Base-by-base conservation (phyloP, 2,329 filamentous ascomycete genomes). In the Seiridium cupressi region DNA sequence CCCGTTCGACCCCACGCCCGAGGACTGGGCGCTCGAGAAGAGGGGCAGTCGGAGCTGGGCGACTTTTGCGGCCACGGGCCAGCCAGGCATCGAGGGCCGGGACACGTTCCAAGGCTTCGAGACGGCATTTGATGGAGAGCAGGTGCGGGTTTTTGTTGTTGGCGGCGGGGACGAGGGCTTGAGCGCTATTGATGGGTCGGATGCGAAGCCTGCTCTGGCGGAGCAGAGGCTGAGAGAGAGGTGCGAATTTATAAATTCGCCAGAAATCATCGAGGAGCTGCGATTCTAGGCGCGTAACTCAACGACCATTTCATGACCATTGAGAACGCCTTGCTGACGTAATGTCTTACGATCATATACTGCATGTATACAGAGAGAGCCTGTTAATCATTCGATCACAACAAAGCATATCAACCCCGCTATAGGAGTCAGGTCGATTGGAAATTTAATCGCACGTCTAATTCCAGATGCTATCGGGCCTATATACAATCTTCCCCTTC, bases 1-100 rank as follows among this genome's bases (percentile, higher is more conserved):
- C 68, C 69, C 66, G 55, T 77, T 75, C 67, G 66, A 74, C 10
- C 74, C 78, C 0, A 72, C 72, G 0, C 51, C 65, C 1, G 66
- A 67, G 4, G 82, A 84, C 66, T 74, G 76, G 48, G 69, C 69
- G 1, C 69, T 84, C 1, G 65, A 63, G 38, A 63, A 69, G 7
- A 73, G 76, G 1, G 74, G 74, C n/a, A 78, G 79, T 9, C 70
- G 78, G 10, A 77, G 77, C 1, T 84, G 81, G 81, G 75, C 76
- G 11, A 76, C 73, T 1, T 84, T 82, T 66, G 79, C 77, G 2
- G 73, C 63, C 7, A 65, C 65, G 0, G 80, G 80, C 1, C 64
- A 62, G 36, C 78, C 77, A 4, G 68, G 69, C 0, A 36, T 70
- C 11, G 55, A 61, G 3, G 67, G 67, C 2, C 67, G 69, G 18